phyloP scores from a whole-genome alignment of 768 basidiomycete species.

The Coprinopsis sp. region DNA sequence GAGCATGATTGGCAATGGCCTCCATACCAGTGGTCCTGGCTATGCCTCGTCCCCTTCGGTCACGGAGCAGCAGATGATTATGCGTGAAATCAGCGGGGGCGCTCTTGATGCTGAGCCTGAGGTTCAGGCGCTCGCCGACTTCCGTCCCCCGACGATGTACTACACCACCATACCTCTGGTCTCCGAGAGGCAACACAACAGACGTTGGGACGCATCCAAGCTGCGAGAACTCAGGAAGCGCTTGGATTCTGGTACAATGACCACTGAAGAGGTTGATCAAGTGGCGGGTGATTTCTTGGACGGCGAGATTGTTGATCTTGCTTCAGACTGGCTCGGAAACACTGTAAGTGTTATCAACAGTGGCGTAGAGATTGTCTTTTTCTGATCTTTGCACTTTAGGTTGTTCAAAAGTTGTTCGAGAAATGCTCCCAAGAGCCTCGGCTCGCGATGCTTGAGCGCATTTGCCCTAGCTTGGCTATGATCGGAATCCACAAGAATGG shows the following conservation, averaged over 20 bases:
- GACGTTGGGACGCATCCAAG: conserved; percentile 91
- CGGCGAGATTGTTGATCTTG: conserved; percentile 90
- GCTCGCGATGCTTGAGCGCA: conserved; percentile 89
- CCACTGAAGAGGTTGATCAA: conserved; percentile 82
- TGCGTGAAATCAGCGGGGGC: conserved; percentile 85
- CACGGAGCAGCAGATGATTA: conserved; percentile 95
- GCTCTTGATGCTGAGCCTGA: conserved; percentile 77
- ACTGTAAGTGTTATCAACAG: conserved; percentile 48
- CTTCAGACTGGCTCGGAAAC: conserved; percentile 98
- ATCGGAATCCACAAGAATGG: conserved; percentile 99
- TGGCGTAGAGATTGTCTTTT: conserved; percentile 1
- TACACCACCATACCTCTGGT: conserved; percentile 93
- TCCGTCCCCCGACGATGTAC: conserved; percentile 91
- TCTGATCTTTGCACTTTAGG: conserved; percentile 35
- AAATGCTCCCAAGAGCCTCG: conserved; percentile 73
- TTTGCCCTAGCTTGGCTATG: conserved; percentile 90
- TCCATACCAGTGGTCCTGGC: conserved; percentile 63
- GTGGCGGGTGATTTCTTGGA: conserved; percentile 89
- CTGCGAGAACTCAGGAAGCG: conserved; percentile 92
- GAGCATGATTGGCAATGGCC: conserved; percentile 80
- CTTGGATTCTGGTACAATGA: conserved; percentile 85
- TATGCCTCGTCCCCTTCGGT: conserved; percentile 58
- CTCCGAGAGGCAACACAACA: conserved; percentile 77
- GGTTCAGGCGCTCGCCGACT: conserved; percentile 80
- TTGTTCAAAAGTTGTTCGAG: conserved; percentile 97